These are phyloP conservation scores for Ceratocystis variospora DNA, from an alignment of 2,329 filamentous ascomycete genomes.

Conservation along the genomic window DNA sequence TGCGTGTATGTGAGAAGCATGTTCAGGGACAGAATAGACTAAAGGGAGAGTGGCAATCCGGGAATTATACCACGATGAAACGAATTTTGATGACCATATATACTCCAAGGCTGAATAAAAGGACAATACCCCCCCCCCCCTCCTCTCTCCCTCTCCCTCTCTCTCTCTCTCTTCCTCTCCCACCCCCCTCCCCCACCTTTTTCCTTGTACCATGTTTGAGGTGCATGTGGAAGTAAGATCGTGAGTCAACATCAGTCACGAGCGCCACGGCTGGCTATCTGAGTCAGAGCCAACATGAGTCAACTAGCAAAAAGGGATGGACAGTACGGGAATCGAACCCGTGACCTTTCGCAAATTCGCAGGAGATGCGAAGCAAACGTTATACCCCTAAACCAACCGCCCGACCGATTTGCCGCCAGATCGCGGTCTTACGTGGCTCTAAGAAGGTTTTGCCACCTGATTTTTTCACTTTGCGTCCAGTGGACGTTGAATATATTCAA, in stretches of 20 bases:
- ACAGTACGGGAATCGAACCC: conserved; percentile 19
- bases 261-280: too few species aligned
- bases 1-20: background rate
- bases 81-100: conserved; percentile 7
- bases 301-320: background rate
- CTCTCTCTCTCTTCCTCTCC: too few species aligned
- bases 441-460: background rate
- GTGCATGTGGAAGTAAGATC: too few species aligned
- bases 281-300: too few species aligned
- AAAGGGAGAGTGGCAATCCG: background rate
- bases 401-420: background rate
- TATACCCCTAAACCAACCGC: conserved; percentile 19
- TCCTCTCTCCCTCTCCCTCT: too few species aligned
- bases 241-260: too few species aligned
- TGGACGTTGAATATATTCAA: too few species aligned
- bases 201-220: too few species aligned
- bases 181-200: too few species aligned
- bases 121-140: background rate
- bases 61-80: conserved; percentile 1
- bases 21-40: background rate
- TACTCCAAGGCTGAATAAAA: background rate
- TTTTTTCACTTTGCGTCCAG: background rate
- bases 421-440: background rate
- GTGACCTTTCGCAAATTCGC: conserved; percentile 19
- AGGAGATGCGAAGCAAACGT: conserved; percentile 19